Base-by-base conservation (phyloP, 2,329 filamentous ascomycete genomes). In the Alternaria ventricosa region DNA sequence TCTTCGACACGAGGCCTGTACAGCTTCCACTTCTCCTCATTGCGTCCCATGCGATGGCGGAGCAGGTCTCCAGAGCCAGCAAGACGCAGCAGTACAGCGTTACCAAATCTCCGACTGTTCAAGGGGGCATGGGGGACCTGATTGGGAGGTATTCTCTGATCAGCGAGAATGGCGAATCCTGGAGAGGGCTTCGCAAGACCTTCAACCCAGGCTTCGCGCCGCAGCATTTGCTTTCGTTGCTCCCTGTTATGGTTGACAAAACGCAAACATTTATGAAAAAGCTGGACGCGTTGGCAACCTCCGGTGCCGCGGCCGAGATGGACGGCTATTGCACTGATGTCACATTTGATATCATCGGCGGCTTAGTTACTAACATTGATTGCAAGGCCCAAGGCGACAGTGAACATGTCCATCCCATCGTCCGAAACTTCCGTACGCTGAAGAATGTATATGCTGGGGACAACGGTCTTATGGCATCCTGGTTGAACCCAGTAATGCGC, bases 191-290 rank as follows among this genome's bases (percentile, higher is more conserved):
- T 51, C 74, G 79, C 28, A 73, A 74, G 49, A 73, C 71, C 1
- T 81, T 80, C 68, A 79, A 79, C 30, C 74, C 75, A 13, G 79
- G 78, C 4, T 82, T 82, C 55, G 74, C 74, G 5, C 72, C 75
- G 4, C 72, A 75, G 36, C 78, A 82, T 63, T 59, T 82, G 5
- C 66, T 77, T 43, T 74, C 75, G 7, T 64, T 81, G 12, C 67
- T 80, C 6, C 75, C 78, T 2, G 69, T 72, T 3, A 75, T 82
- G 12, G 41, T 82, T 0, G 69, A 81, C 2, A 79, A 82, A 33
- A 73, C 72, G n/a, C 63, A 68, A 7, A 68, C 69, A 11, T 80
- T 81, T 62, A 69, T 76, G 30, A 59, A 70, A 7, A 78, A 71
- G 44, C 63, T 80, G 13, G 75, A 78, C 13, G 64, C 68, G 2